Percentiles rank a stretch among this genome's conserved stretches.
phyloP scores from a whole-genome alignment of 2,329 filamentous ascomycete genomes.

The Xylariaceae sp. region DNA sequence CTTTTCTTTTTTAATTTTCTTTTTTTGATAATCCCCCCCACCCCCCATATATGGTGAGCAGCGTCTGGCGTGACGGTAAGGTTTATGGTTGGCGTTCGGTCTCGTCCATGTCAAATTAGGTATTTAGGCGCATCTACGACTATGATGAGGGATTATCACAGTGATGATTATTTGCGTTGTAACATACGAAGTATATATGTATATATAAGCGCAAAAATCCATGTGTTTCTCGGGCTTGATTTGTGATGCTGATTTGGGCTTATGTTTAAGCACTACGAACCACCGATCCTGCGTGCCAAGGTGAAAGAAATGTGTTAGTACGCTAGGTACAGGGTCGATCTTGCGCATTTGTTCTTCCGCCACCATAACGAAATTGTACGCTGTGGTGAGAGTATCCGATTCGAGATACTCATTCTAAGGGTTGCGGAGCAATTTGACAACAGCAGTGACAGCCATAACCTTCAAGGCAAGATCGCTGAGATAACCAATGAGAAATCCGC shows the following conservation, averaged over 20 bases:
- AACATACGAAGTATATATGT: no score
- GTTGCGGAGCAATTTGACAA: constrained; percentile 39
- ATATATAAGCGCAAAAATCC: no score
- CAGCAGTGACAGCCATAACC: constrained; percentile 48
- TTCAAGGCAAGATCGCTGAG: constrained; percentile 45
- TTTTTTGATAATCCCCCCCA: no score
- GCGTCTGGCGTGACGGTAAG: constrained; percentile 1
- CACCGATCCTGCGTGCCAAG: no score
- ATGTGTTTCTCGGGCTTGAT: no score
- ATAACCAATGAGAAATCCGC: constrained; percentile 41
- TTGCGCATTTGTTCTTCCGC: no score
- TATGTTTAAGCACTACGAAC: no score
- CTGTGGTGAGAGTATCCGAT: not conserved
- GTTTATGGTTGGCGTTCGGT: not conserved
- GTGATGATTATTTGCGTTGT: not conserved
- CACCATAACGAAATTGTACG: not conserved
- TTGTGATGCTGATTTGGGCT: no score
- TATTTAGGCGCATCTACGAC: not conserved
- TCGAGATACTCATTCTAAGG: constrained; percentile 8
- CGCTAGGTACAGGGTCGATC: no score
- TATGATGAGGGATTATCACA: not conserved
- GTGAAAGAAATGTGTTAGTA: no score
- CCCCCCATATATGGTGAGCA: not conserved
- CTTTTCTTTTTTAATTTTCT: no score
- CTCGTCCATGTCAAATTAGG: not conserved